Conservation (phyloP, 2,329 filamentous ascomycete genomes). For the Talaromyces amestolkiae region DNA sequence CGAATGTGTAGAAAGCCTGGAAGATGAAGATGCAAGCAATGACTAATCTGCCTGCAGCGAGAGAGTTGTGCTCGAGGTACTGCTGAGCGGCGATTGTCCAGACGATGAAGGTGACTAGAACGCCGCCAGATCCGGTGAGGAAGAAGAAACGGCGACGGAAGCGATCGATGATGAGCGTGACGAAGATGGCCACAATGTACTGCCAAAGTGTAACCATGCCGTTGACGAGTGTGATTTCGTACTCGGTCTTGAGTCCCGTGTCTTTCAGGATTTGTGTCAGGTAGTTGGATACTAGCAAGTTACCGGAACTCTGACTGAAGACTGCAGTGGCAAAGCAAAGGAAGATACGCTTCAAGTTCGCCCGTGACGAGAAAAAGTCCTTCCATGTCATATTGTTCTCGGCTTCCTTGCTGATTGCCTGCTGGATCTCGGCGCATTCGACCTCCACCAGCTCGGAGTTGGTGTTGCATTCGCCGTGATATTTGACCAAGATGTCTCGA, state of each 20-base stretch:
- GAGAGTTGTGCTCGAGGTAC: constrained; percentile 24
- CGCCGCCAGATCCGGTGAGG: constrained; percentile 39
- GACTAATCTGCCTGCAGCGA: constrained; percentile 35
- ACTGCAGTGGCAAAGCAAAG: constrained; percentile 43
- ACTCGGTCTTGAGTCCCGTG: constrained; percentile 38
- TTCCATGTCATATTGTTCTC: constrained; percentile 46
- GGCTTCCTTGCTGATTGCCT: constrained; percentile 47
- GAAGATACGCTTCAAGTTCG: constrained; percentile 43
- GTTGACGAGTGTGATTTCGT: constrained; percentile 44
- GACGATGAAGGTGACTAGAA: constrained; percentile 44
- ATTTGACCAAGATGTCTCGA: constrained; percentile 51
- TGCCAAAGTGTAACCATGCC: constrained; percentile 41
- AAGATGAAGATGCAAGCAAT: constrained; percentile 47
- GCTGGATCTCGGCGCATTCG: constrained; percentile 52
- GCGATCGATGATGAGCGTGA: constrained; percentile 38
- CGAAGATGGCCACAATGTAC: constrained; percentile 42
- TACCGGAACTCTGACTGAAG: constrained; percentile 45
- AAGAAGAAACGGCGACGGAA: constrained; percentile 42
- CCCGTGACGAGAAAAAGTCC: constrained; percentile 41
- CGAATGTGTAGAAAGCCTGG: constrained; percentile 44
- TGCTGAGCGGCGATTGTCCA: constrained; percentile 53
- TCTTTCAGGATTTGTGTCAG: constrained; percentile 38
- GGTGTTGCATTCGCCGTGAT: constrained; percentile 50
- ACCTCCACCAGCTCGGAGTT: constrained; percentile 48
- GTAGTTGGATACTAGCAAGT: constrained; percentile 46